Evolutionary conservation across 2,329 filamentous ascomycete species (phyloP), one percentile per base, ranked within the genome.

Genomic region (Colletotrichum graminicola): DNA sequence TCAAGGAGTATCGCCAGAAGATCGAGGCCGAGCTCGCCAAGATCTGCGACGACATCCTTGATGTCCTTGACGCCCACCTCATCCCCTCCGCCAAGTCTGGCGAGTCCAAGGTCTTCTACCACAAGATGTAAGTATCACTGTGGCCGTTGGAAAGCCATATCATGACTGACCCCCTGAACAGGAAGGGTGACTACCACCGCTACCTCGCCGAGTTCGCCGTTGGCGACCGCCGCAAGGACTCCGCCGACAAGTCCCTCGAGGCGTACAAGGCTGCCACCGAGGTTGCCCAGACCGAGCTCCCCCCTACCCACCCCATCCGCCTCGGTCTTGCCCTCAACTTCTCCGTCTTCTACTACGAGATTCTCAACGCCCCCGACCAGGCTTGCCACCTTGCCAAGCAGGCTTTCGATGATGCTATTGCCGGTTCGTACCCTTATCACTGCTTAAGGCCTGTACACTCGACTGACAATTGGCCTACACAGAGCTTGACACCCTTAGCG

Each of bases 291-390:
- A 95, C 93, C 78, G 94, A 96, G 84, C 91, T 97, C 77, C 92
- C 94, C 74, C 94, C 94, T 74, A 97, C 94, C 70, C 94, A 97
- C 89, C 94, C 94, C 80, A 97, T 97, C 85, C 94, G 94, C 80
- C 92, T 97, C 75, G 94, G 94, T 82, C 91, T 97, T 76, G 94
- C 94, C 78, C 89, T 97, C 77, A 97, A 97, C 92, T 97, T 97
- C 89, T 97, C 95, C 76, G 95, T 98, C 80, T 98, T 98, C 90
- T 98, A 98, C 92, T 99, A 99, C 85, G 94, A 99, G 91, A 99
- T 98, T 83, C 89, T 98, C 80, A 99, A 98, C 89, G 94, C 95
- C 54, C 95, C 95, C 75, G 96, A 98, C 84, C 95, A 97, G 87
- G 95, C 95, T 82, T 98, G 95, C 92, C 95, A 97, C 84, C 91